Evolutionary conservation across 352 stramenopile genomes (phyloP).

Genomic region (Albugo candida): DNA sequence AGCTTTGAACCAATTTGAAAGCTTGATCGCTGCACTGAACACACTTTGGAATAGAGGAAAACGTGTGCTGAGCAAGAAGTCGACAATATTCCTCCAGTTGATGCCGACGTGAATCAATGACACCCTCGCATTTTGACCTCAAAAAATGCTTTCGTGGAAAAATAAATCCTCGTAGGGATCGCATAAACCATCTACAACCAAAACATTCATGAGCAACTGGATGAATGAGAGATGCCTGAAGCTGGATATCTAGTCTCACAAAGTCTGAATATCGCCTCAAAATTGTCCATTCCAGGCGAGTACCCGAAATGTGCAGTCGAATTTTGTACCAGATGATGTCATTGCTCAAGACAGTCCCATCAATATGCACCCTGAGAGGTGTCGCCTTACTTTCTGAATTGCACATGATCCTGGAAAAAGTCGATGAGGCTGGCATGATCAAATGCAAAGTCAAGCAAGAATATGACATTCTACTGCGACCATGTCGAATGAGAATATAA

Average conservation of each 20-base stretch:
- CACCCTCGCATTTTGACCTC: slow-evolving; percentile 16
- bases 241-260: slow-evolving; percentile 21
- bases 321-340: too few species aligned
- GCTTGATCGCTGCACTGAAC: slow-evolving; percentile 27
- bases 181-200: slow-evolving; percentile 45
- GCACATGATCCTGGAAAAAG: too few species aligned
- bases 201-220: slow-evolving; percentile 36
- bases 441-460: too few species aligned
- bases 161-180: slow-evolving; percentile 31
- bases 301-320: neutral
- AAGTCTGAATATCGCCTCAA: slow-evolving; percentile 60
- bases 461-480: too few species aligned
- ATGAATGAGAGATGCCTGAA: slow-evolving; percentile 28
- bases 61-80: slow-evolving; percentile 43
- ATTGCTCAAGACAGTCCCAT: too few species aligned
- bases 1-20: slow-evolving; percentile 40
- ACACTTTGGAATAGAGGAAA: slow-evolving; percentile 57
- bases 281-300: slow-evolving; percentile 31
- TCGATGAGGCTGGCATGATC: too few species aligned
- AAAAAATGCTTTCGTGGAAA: slow-evolving; percentile 47
- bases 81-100: slow-evolving; percentile 32
- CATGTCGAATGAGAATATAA: too few species aligned
- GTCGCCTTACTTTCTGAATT: too few species aligned
- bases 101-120: slow-evolving; percentile 26
- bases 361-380: too few species aligned